phyloP scores from a whole-genome alignment of 495 filamentous ascomycete species.

The Endocarpon pusillum region DNA sequence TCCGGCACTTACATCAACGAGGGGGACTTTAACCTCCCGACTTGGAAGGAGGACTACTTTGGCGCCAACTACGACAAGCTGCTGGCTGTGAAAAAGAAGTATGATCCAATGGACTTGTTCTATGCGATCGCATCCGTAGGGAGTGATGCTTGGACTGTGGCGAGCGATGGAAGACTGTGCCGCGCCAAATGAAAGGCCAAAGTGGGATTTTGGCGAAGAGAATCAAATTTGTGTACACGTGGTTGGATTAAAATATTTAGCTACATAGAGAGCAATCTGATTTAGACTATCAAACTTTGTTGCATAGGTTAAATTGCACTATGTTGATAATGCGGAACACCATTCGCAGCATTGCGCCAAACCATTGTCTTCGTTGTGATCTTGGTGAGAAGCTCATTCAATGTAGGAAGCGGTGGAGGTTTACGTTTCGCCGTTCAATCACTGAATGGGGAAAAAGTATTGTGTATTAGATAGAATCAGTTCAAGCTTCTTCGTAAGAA shows the following conservation, averaged over 20 bases:
- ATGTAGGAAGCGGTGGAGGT: neutral
- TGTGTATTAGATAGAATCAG: no score
- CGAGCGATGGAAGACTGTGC: constrained; percentile 7
- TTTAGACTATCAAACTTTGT: neutral
- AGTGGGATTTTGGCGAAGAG: neutral
- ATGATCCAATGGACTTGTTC: constrained; percentile 37
- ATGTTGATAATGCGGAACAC: no score
- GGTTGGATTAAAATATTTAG: neutral
- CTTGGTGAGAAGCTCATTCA: neutral
- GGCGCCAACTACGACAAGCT: constrained; percentile 36
- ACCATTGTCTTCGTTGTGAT: neutral
- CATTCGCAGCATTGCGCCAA: neutral
- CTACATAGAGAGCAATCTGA: neutral
- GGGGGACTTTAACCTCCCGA: constrained; percentile 40
- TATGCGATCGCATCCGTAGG: constrained; percentile 38
- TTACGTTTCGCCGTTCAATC: no score
- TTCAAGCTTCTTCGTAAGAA: no score
- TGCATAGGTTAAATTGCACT: neutral
- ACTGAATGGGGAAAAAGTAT: no score
- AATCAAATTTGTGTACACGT: neutral
- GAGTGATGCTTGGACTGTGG: constrained; percentile 31
- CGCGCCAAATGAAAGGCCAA: neutral
- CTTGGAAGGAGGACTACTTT: constrained; percentile 46
- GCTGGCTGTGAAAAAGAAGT: constrained; percentile 30
- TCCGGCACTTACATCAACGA: constrained; percentile 24